Evolutionary conservation across 2,329 filamentous ascomycete genomes (phyloP).

Genomic region (Aspergillus ibericus): DNA sequence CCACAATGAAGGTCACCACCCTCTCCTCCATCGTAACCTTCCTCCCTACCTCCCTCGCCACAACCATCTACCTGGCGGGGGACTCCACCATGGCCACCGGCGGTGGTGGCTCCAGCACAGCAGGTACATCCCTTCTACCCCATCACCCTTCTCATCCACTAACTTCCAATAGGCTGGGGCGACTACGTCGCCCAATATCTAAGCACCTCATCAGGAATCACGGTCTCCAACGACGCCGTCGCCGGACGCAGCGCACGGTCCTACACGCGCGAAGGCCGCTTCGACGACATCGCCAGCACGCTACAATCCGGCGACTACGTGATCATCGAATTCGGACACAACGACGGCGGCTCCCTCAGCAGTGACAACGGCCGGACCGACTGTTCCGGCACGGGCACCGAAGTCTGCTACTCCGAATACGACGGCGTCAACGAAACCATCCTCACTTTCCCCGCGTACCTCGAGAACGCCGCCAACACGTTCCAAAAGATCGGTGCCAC

Average conservation of each 20-base stretch:
- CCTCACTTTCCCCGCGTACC: constrained; percentile 61
- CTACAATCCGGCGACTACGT: constrained; percentile 63
- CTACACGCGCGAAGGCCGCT: constrained; percentile 66
- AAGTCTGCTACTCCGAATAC: constrained; percentile 56
- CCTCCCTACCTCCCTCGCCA: constrained; percentile 23
- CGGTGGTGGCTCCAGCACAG: constrained; percentile 23
- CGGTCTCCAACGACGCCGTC: constrained; percentile 64
- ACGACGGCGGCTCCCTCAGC: constrained; percentile 62
- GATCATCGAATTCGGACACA: constrained; percentile 72
- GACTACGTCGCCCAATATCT: constrained; percentile 57
- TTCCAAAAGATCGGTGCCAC: constrained; percentile 60
- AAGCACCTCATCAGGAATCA: constrained; percentile 39
- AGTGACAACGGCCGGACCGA: constrained; percentile 63
- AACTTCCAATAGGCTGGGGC: constrained; percentile 58
- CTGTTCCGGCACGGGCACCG: constrained; percentile 55
- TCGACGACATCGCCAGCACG: constrained; percentile 55
- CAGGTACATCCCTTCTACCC: constrained; percentile 17
- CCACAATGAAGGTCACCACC: background rate
- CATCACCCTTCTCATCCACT: background rate
- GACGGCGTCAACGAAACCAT: constrained; percentile 56
- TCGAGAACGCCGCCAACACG: constrained; percentile 56
- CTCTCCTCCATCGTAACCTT: background rate
- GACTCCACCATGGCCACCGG: constrained; percentile 38
- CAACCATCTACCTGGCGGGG: constrained; percentile 34
- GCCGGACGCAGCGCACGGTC: constrained; percentile 66